phyloP scores from a whole-genome alignment of 805 yeast species.

The Candida anglica region DNA sequence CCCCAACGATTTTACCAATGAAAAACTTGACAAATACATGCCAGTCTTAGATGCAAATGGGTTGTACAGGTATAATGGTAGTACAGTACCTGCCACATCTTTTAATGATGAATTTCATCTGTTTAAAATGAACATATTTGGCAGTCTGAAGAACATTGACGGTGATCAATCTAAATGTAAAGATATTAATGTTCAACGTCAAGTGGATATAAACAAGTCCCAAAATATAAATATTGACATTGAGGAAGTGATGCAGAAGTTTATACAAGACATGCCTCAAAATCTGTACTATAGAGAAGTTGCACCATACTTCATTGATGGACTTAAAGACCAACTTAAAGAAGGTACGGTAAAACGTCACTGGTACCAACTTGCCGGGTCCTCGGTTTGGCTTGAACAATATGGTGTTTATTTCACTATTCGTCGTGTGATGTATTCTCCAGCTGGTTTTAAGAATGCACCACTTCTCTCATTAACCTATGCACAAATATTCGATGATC shows the following conservation, averaged over 20 bases:
- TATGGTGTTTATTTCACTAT: constrained; percentile 28
- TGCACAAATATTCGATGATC: constrained; percentile 17
- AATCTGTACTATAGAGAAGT: constrained; percentile 22
- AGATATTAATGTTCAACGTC: no score
- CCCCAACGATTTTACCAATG: constrained; percentile 3
- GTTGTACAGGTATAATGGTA: not conserved
- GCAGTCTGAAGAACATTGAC: no score
- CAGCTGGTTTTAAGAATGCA: constrained; percentile 17
- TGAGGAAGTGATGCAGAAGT: not conserved
- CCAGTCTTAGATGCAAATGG: not conserved
- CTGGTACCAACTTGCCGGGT: constrained; percentile 31
- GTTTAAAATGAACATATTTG: no score
- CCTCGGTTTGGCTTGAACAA: constrained; percentile 29
- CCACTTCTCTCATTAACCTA: constrained; percentile 22
- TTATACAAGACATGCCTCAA: constrained; percentile 4
- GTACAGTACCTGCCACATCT: not conserved
- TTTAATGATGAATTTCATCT: no score
- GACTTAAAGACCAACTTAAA: constrained; percentile 10
- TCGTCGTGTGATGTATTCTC: constrained; percentile 23
- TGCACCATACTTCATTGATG: constrained; percentile 20
- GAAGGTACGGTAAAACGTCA: constrained; percentile 10
- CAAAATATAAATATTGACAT: constrained; percentile 3
- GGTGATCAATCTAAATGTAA: no score
- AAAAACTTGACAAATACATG: not conserved
- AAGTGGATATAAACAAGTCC: constrained; percentile 3